phyloP scores from a whole-genome alignment of 2,329 filamentous ascomycete species.

The Chaetomiaceae sp. region DNA sequence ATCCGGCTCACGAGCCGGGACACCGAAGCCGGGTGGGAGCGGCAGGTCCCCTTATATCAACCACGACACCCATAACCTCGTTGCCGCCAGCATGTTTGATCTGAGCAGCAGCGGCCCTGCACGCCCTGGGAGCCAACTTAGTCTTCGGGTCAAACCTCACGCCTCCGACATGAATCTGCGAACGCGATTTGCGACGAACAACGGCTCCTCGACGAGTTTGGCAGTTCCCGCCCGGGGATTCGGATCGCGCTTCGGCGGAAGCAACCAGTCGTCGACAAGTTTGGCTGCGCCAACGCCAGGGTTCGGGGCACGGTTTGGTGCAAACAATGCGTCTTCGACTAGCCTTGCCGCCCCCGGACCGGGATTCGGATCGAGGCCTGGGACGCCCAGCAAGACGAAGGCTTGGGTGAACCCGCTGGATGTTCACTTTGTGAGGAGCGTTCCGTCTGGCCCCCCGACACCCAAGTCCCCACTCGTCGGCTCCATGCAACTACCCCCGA shows the following conservation, averaged over 20 bases:
- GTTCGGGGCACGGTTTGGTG: slow-evolving; percentile 17
- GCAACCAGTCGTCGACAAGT: slow-evolving; percentile 28
- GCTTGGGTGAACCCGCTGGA: slow-evolving; percentile 46
- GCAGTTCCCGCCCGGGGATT: slow-evolving; percentile 29
- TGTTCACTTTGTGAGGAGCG: slow-evolving; percentile 37
- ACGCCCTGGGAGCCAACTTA: slow-evolving; percentile 19
- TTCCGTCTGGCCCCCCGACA: slow-evolving; percentile 26
- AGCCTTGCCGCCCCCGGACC: slow-evolving; percentile 29
- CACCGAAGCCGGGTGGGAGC: slow-evolving; percentile 33
- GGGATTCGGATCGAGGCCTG: slow-evolving; percentile 30
- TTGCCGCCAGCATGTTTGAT: slow-evolving; percentile 43
- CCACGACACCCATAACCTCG: slow-evolving; percentile 35
- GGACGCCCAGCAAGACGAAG: slow-evolving; percentile 34
- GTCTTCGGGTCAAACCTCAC: slow-evolving; percentile 30
- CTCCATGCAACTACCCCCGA: slow-evolving; percentile 34
- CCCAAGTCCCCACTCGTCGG: slow-evolving; percentile 39
- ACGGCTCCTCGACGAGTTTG: slow-evolving; percentile 27
- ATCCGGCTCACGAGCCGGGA: slow-evolving; percentile 36
- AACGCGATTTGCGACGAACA: slow-evolving; percentile 33
- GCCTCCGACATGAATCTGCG: slow-evolving; percentile 39
- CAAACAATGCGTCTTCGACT: slow-evolving; percentile 28
- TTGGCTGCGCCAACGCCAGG: slow-evolving; percentile 29
- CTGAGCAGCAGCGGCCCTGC: slow-evolving; percentile 29
- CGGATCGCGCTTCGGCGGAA: slow-evolving; percentile 32
- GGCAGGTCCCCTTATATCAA: slow-evolving; percentile 28